These are phyloP conservation scores for Trichophyton simii DNA, from an alignment of 2,329 filamentous ascomycete genomes.

Conservation along the genomic window DNA sequence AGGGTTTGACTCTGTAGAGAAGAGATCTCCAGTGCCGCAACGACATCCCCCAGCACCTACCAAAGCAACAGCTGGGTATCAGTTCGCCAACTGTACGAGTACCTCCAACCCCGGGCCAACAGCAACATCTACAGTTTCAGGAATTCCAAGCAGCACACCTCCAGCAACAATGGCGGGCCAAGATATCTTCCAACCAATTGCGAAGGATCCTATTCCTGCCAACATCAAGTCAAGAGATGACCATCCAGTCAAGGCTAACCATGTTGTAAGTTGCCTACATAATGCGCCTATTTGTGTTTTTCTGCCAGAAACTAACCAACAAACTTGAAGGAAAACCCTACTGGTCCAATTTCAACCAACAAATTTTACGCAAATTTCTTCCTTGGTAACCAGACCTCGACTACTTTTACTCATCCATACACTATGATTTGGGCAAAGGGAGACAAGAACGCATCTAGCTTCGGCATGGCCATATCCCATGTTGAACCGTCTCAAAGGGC, in stretches of 20 bases:
- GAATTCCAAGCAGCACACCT: not conserved
- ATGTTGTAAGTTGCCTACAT: slow-evolving; percentile 24
- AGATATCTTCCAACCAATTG: slow-evolving; percentile 33
- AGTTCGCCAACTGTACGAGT: not conserved
- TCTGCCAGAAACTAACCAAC: slow-evolving; percentile 9
- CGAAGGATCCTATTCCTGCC: slow-evolving; percentile 25
- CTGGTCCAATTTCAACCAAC: slow-evolving; percentile 33
- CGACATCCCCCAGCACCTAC: slow-evolving; percentile 2
- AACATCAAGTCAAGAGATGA: slow-evolving; percentile 29
- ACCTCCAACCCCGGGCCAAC: not conserved
- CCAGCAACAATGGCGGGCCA: slow-evolving; percentile 17
- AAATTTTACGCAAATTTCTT: slow-evolving; percentile 70
- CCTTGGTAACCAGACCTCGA: slow-evolving; percentile 55
- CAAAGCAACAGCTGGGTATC: not conserved
- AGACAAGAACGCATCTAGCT: slow-evolving; percentile 50
- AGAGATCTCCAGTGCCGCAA: not conserved
- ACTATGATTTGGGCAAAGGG: slow-evolving; percentile 56
- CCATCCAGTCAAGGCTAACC: slow-evolving; percentile 31
- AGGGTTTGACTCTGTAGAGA: not conserved
- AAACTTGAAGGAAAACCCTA: slow-evolving; percentile 19
- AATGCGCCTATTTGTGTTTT: not conserved
- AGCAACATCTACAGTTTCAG: not conserved
- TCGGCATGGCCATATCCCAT: slow-evolving; percentile 67
- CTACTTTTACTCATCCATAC: slow-evolving; percentile 66
- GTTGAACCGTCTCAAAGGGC: slow-evolving; percentile 54